Conservation (phyloP, 768 basidiomycete genomes). For the button mushroom (Agaricus bisporus) region DNA sequence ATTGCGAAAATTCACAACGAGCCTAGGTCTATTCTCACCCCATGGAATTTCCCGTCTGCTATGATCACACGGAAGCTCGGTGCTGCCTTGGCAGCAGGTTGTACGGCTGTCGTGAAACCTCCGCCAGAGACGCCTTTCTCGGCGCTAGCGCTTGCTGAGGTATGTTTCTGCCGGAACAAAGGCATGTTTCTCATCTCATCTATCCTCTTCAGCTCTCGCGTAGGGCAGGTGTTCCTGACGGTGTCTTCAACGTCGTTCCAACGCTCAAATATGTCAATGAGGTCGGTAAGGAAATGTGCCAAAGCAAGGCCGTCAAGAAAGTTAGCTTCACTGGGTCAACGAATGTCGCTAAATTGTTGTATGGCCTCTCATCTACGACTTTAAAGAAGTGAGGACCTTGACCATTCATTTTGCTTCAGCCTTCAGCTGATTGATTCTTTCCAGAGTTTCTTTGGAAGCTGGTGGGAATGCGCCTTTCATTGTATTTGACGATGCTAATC, state of each 20-base stretch:
- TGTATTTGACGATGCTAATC: constrained; percentile 93
- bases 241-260: constrained; percentile 92
- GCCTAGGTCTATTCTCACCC: constrained; percentile 68
- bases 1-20: neutral
- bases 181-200: neutral
- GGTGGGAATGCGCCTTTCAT: constrained; percentile 97
- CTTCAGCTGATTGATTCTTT: constrained; percentile 1
- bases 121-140: constrained; percentile 95
- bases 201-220: constrained; percentile 50
- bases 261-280: constrained; percentile 78
- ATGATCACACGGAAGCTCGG: constrained; percentile 92
- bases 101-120: constrained; percentile 92
- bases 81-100: constrained; percentile 91
- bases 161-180: constrained; percentile 20
- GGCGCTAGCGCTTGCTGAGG: constrained; percentile 86
- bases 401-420: neutral
- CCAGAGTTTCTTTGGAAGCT: constrained; percentile 72
- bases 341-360: constrained; percentile 69
- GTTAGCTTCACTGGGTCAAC: constrained; percentile 91
- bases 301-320: constrained; percentile 81
- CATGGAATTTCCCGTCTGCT: constrained; percentile 94
- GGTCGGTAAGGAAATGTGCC: constrained; percentile 94
- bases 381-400: constrained; percentile 63
- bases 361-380: constrained; percentile 66
- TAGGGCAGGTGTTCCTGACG: constrained; percentile 91